Conservation (phyloP, 768 basidiomycete species). For the Suillus decipiens region DNA sequence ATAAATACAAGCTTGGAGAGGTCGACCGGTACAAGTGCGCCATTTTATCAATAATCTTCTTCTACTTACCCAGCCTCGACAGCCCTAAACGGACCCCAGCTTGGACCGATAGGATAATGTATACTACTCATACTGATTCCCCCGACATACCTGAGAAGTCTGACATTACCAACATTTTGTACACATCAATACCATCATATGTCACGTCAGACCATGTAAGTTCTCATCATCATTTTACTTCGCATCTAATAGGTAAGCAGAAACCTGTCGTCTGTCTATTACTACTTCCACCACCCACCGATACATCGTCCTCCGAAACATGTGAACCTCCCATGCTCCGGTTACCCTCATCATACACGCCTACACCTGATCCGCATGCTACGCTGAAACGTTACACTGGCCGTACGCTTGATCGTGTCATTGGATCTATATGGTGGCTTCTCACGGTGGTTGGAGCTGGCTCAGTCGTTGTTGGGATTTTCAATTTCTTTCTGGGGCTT, state of each 20-base stretch:
- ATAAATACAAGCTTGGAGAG: constrained; percentile 82
- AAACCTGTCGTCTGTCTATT: constrained; percentile 87
- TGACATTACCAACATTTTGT: constrained; percentile 64
- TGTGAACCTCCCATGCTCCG: constrained; percentile 42
- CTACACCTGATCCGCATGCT: constrained; percentile 55
- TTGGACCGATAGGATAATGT: constrained; percentile 94
- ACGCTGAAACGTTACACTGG: constrained; percentile 65
- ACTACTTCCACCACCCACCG: constrained; percentile 46
- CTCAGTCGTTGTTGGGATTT: constrained; percentile 64
- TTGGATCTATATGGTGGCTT: constrained; percentile 82
- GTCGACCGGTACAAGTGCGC: constrained; percentile 80
- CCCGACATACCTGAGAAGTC: constrained; percentile 52
- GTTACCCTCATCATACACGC: constrained; percentile 53
- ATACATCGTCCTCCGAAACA: constrained; percentile 27
- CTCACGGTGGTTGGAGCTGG: constrained; percentile 78
- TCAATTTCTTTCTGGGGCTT: constrained; percentile 71
- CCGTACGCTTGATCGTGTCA: constrained; percentile 63
- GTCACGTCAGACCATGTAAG: constrained; percentile 89
- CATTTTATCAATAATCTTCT: constrained; percentile 2
- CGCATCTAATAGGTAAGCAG: constrained; percentile 36
- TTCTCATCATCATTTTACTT: constrained; percentile 9
- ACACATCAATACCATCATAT: constrained; percentile 81
- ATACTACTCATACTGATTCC: constrained; percentile 72
- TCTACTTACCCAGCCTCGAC: background rate
- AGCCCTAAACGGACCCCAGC: constrained; percentile 77